Evolutionary conservation across 2,329 filamentous ascomycete genomes (phyloP).

Genomic region (Zalaria obscura): DNA sequence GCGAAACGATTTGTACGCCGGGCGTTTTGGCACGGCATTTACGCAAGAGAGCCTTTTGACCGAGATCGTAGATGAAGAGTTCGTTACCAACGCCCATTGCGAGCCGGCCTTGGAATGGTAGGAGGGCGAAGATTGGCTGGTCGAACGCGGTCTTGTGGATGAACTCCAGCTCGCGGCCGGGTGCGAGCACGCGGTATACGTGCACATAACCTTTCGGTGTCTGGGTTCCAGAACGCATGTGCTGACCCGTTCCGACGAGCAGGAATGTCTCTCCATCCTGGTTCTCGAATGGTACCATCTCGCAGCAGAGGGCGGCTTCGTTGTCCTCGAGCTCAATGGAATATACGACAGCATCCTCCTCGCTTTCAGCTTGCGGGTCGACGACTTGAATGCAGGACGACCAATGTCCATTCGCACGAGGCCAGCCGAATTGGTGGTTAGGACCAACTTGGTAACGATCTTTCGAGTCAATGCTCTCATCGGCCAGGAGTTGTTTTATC

Average conservation of each 20-base stretch:
- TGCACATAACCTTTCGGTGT: constrained; percentile 57
- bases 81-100: constrained; percentile 73
- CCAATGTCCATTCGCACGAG: constrained; percentile 74
- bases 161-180: constrained; percentile 80
- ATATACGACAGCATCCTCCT: constrained; percentile 44
- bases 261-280: constrained; percentile 83
- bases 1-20: constrained; percentile 59
- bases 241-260: constrained; percentile 87
- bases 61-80: constrained; percentile 80
- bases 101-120: constrained; percentile 84
- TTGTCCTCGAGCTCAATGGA: constrained; percentile 77
- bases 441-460: constrained; percentile 22
- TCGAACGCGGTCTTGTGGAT: constrained; percentile 94
- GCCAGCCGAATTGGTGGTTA: constrained; percentile 83
- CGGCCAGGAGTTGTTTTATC: constrained; percentile 57
- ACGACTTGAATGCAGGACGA: constrained; percentile 89
- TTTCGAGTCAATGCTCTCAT: constrained; percentile 35
- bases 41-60: constrained; percentile 80
- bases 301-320: constrained; percentile 78
- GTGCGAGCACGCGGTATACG: constrained; percentile 77
- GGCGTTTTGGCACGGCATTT: constrained; percentile 44
- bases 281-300: constrained; percentile 71
- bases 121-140: constrained; percentile 74
- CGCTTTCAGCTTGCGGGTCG: constrained; percentile 50
- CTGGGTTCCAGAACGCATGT: constrained; percentile 38